These are phyloP conservation scores for Sporisorium exsertum DNA, from an alignment of 1,284 basidiomycete species.

Conservation along the genomic window DNA sequence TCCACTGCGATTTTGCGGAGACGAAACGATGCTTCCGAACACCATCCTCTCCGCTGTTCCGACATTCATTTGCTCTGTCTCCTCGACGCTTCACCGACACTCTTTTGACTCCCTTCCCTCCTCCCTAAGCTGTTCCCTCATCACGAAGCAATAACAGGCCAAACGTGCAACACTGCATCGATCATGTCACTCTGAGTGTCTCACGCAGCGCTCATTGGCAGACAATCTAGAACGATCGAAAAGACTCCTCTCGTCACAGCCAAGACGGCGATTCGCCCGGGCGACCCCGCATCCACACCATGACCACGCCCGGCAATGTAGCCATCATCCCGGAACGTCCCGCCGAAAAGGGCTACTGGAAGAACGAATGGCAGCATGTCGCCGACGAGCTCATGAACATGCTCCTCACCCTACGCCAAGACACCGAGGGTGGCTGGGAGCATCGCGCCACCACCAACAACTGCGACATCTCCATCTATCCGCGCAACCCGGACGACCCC, in stretches of 20 bases:
- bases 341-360: constrained; percentile 45
- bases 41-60: not conserved
- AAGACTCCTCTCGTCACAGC: not conserved
- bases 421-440: constrained; percentile 45
- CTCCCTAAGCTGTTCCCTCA: not conserved
- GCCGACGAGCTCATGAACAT: constrained; percentile 38
- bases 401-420: constrained; percentile 36
- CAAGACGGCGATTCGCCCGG: no score
- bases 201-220: not conserved
- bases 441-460: constrained; percentile 25
- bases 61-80: not conserved
- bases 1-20: no score
- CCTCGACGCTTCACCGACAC: not conserved
- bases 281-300: constrained; percentile 3
- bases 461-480: constrained; percentile 32
- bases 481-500: constrained; percentile 32
- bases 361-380: constrained; percentile 33
- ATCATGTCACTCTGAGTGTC: not conserved
- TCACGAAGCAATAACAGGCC: not conserved
- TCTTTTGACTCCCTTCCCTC: not conserved
- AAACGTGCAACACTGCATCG: not conserved
- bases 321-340: constrained; percentile 49
- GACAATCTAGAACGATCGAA: not conserved
- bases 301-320: constrained; percentile 29
- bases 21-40: not conserved